Evolutionary conservation across 2,329 filamentous ascomycete genomes (phyloP), one percentile per base, ranked within the genome.

Genomic region (Zalaria sp.): DNA sequence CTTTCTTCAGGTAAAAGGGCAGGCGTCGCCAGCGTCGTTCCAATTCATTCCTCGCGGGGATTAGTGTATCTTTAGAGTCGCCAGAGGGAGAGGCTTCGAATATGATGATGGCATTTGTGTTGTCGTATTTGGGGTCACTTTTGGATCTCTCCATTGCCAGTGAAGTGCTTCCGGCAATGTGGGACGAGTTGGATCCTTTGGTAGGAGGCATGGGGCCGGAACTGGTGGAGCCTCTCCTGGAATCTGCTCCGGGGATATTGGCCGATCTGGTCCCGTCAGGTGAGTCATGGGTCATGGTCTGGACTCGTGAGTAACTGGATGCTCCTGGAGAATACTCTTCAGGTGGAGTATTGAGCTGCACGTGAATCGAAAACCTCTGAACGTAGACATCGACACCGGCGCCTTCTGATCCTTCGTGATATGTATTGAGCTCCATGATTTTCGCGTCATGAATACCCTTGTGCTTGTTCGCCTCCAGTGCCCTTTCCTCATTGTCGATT

Each of bases 1-100:
- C 63, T 28, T 61, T 60, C 2, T 61, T 61, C 0, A 72, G 57
- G 43, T 69, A 69, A 46, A 72, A 71, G 0, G 68, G 67, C 4
- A 73, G 52, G 4, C 70, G 57, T 5, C 69, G 61, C 70, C 71
- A 73, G n/a, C 65, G 59, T n/a, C 60, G 60, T 51, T 73, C 71
- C 38, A 68, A 63, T 43, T 71, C 64, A 36, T 67, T 61, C 9
- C 69, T 59, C 3, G 70, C 68, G 2, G 65, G 57, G 18, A 73
- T 64, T 6, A 73, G 47, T 1, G 69, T 73, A 47, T 73, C 66
- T 32, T 67, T 59, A 26, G 68, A 63, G 7, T 58, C 60, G 11
- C 61, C 59, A 2, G 65, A 66, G 27, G 68, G 62, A 0, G 67
- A 67, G 38, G 67, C 65, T 45, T 73, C 70, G 45, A 74, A 72